phyloP scores from a whole-genome alignment of 176 grass and related monocot genomes.

The Metroxylon sagu region DNA sequence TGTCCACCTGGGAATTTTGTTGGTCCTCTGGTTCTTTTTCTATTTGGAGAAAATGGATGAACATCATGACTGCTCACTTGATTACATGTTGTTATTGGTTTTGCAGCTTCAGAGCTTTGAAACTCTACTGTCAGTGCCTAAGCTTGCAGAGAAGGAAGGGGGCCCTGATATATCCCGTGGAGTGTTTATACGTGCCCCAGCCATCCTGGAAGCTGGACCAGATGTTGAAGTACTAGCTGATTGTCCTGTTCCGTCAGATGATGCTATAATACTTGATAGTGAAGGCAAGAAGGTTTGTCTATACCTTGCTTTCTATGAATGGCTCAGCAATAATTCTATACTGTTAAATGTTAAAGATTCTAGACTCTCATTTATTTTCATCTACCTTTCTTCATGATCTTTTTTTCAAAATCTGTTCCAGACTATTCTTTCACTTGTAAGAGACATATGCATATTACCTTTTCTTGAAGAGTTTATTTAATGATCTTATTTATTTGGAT shows the following conservation, averaged over 20 bases:
- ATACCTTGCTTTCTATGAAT: neutral
- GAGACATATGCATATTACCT: too few relatives aligned
- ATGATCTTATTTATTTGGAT: too few relatives aligned
- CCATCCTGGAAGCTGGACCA: conserved; percentile 74
- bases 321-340: too few relatives aligned
- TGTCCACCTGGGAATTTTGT: neutral
- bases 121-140: conserved; percentile 66
- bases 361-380: too few relatives aligned
- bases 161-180: conserved; percentile 54
- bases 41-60: neutral
- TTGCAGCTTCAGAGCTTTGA: conserved; percentile 96
- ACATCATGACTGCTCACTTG: neutral
- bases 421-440: too few relatives aligned
- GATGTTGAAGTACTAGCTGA: conserved; percentile 80
- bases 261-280: conserved; percentile 25
- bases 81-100: conserved; percentile 22
- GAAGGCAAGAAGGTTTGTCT: conserved; percentile 49
- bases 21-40: neutral
- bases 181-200: conserved; percentile 92
- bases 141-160: conserved; percentile 74
- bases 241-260: conserved; percentile 54
- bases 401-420: too few relatives aligned
- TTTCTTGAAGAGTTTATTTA: too few relatives aligned
- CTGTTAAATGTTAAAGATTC: too few relatives aligned
- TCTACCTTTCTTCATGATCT: too few relatives aligned